Conservation (phyloP, 2,329 filamentous ascomycete species). For the Cladosporium sphaerospermum region DNA sequence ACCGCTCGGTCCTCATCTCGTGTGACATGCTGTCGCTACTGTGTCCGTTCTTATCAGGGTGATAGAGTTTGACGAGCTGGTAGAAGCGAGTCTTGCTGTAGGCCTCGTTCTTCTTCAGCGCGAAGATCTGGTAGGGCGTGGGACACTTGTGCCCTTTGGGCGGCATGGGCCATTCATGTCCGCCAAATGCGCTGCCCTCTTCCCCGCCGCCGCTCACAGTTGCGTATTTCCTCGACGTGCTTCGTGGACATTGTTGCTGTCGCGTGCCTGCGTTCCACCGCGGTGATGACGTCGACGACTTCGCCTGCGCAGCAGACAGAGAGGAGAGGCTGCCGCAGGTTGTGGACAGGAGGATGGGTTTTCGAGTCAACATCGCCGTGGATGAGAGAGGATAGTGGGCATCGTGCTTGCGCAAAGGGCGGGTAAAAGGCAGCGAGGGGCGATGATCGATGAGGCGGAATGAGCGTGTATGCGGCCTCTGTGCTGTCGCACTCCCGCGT, state of each 20-base stretch:
- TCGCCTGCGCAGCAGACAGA: conserved; percentile 15
- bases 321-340: conserved; percentile 22
- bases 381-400: not conserved
- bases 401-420: not conserved
- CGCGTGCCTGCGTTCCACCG: conserved; percentile 28
- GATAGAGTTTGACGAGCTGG: conserved; percentile 89
- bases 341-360: conserved; percentile 27
- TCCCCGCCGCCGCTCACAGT: conserved; percentile 24
- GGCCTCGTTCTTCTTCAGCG: conserved; percentile 51
- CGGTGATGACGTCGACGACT: conserved; percentile 38
- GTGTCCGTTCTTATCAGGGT: conserved; percentile 63
- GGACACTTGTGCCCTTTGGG: conserved; percentile 44
- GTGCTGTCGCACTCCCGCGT: too few relatives aligned
- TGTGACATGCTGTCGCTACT: conserved; percentile 48
- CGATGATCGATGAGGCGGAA: not conserved
- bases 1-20: conserved; percentile 71
- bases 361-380: conserved; percentile 34
- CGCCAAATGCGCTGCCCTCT: conserved; percentile 3
- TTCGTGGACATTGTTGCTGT: conserved; percentile 16
- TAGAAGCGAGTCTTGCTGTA: conserved; percentile 85
- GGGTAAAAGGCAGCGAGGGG: not conserved
- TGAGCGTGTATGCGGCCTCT: conserved; percentile 1
- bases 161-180: conserved; percentile 27
- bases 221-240: conserved; percentile 22
- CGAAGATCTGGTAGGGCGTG: conserved; percentile 88